Percentiles rank a stretch among this genome's conserved stretches.
Evolutionary conservation across 129 eudicot species (phyloP).

Genomic region (Ambrosia trifida): DNA sequence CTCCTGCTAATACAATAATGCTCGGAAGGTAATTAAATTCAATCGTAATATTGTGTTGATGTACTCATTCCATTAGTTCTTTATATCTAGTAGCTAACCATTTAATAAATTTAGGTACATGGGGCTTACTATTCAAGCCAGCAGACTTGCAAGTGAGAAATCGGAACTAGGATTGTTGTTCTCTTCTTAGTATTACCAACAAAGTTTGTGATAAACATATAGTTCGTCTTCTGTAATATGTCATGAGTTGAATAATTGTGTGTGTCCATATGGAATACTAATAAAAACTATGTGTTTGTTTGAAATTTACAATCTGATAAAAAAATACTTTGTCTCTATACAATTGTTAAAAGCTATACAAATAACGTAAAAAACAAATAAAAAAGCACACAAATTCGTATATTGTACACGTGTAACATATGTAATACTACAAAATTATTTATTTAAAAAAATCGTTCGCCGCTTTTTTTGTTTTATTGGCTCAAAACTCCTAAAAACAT

Average conservation of each 20-base stretch:
- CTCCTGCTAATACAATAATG: conserved; percentile 84
- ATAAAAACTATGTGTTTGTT: background rate
- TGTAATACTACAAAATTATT: too few species aligned
- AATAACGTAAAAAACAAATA: too few species aligned
- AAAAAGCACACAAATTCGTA: too few species aligned
- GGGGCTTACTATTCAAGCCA: conserved; percentile 11
- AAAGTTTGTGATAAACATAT: background rate
- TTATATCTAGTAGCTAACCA: background rate
- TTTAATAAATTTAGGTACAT: background rate
- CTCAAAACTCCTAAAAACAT: too few species aligned
- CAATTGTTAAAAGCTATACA: too few species aligned
- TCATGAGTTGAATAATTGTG: background rate
- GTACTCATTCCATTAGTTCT: background rate
- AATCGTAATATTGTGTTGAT: background rate
- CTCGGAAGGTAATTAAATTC: conserved; percentile 55
- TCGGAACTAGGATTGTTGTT: background rate
- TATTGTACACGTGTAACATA: too few species aligned
- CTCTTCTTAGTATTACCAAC: background rate
- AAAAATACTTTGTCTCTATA: background rate
- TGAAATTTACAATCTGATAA: background rate
- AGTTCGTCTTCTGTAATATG: background rate
- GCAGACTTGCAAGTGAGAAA: conserved; percentile 12
- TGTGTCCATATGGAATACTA: background rate
- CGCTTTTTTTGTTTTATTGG: too few species aligned
- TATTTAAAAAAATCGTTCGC: too few species aligned